Evolutionary conservation across 495 filamentous ascomycete genomes (phyloP).

Genomic region (Penicillium subrubescens): DNA sequence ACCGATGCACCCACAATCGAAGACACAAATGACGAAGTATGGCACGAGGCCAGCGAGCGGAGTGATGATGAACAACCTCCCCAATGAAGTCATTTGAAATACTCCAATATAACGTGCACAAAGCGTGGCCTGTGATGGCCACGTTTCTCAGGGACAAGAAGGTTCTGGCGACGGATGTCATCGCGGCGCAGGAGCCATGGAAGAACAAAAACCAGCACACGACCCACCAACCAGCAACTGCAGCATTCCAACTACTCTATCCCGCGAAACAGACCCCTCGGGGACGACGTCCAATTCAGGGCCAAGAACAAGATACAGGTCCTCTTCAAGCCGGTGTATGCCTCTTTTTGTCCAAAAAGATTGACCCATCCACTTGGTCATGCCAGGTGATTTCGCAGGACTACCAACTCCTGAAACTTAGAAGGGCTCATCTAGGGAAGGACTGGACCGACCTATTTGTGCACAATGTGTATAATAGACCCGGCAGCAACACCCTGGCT

Average conservation of each 20-base stretch:
- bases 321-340: not conserved
- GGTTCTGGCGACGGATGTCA: constrained; percentile 1
- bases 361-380: constrained; percentile 9
- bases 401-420: constrained; percentile 9
- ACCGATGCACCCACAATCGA: not conserved
- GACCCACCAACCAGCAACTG: constrained; percentile 7
- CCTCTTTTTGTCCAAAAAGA: constrained; percentile 9
- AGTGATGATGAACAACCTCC: not conserved
- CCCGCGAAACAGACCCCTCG: not conserved
- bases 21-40: not conserved
- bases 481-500: not conserved
- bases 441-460: constrained; percentile 12
- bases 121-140: constrained; percentile 9
- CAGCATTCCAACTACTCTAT: constrained; percentile 6
- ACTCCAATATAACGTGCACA: constrained; percentile 15
- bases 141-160: constrained; percentile 10
- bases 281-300: not conserved
- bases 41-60: not conserved
- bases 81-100: not conserved
- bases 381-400: constrained; percentile 2
- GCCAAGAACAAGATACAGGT: too few species aligned
- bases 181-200: constrained; percentile 9
- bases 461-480: constrained; percentile 19
- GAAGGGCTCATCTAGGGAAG: not conserved
- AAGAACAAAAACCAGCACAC: not conserved